phyloP scores from a whole-genome alignment of 345 rosid genomes.

The Heritiera littoralis region DNA sequence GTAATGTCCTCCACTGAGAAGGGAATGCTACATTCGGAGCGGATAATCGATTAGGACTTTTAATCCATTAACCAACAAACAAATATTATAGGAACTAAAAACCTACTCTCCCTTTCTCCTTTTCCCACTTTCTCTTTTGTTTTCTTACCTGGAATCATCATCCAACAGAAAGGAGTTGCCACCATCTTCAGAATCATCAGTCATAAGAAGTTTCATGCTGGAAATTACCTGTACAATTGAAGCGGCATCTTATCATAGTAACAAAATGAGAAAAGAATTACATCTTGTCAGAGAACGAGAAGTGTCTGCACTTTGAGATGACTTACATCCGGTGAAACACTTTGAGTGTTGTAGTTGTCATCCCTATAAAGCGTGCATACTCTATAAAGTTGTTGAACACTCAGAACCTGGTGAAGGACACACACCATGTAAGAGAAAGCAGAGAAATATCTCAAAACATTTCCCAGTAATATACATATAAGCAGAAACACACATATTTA shows the following conservation, averaged over 20 bases:
- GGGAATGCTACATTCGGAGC: conserved; percentile 59
- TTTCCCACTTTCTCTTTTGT: neutral
- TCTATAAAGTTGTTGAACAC: conserved; percentile 79
- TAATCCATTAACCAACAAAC: neutral
- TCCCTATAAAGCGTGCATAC: conserved; percentile 76
- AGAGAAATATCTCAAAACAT: neutral
- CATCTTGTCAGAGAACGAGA: neutral
- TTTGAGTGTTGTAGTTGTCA: conserved; percentile 51
- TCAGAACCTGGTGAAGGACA: conserved; percentile 53
- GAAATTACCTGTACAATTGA: conserved; percentile 65
- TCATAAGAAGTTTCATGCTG: conserved; percentile 67
- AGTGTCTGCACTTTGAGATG: conserved; percentile 5
- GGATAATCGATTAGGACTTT: conserved; percentile 4
- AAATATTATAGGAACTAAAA: neutral
- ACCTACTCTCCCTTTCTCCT: neutral
- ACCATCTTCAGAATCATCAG: conserved; percentile 52
- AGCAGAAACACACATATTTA: neutral
- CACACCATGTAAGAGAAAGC: conserved; percentile 14
- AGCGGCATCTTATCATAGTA: neutral
- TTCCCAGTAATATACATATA: neutral
- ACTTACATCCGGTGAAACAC: conserved; percentile 72
- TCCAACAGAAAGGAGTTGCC: conserved; percentile 67
- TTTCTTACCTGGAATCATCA: conserved; percentile 71
- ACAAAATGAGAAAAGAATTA: neutral
- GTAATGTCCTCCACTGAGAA: conserved; percentile 77